These are phyloP conservation scores for Odontarrhena argentea DNA, from an alignment of 345 rosid species.

Conservation along the genomic window DNA sequence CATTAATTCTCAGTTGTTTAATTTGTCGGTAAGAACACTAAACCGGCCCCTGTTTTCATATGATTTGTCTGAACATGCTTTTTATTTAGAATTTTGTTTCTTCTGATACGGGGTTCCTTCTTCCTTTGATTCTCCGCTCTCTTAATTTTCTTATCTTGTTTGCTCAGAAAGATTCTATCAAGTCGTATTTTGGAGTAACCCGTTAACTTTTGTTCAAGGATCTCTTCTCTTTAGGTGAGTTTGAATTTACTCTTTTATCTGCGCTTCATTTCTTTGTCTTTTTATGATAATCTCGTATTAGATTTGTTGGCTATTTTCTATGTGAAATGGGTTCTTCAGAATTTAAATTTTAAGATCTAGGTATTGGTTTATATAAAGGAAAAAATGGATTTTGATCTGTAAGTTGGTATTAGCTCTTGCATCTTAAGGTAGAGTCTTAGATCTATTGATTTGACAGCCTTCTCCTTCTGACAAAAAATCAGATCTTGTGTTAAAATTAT, in stretches of 20 bases:
- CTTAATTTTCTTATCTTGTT: slow-evolving; percentile 19
- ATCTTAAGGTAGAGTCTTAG: slow-evolving; percentile 18
- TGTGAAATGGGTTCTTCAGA: neutral
- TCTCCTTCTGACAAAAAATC: neutral
- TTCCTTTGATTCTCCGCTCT: slow-evolving; percentile 1
- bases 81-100: neutral
- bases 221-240: slow-evolving; percentile 5
- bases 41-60: neutral
- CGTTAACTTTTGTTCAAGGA: slow-evolving; percentile 1
- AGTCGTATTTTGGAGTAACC: slow-evolving; percentile 20
- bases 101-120: neutral
- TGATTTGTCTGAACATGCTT: neutral
- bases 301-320: neutral
- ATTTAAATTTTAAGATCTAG: slow-evolving; percentile 23
- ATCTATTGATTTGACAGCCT: slow-evolving; percentile 19
- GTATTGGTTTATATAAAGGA: neutral
- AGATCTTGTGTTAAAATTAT: neutral
- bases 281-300: neutral
- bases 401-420: neutral
- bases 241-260: neutral
- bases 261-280: neutral
- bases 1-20: neutral
- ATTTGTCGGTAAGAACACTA: slow-evolving; percentile 27
- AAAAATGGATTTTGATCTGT: neutral
- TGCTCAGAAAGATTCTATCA: slow-evolving; percentile 19